These are phyloP conservation scores for Solidago caesia DNA, from an alignment of 129 eudicot genomes.

Conservation along the genomic window DNA sequence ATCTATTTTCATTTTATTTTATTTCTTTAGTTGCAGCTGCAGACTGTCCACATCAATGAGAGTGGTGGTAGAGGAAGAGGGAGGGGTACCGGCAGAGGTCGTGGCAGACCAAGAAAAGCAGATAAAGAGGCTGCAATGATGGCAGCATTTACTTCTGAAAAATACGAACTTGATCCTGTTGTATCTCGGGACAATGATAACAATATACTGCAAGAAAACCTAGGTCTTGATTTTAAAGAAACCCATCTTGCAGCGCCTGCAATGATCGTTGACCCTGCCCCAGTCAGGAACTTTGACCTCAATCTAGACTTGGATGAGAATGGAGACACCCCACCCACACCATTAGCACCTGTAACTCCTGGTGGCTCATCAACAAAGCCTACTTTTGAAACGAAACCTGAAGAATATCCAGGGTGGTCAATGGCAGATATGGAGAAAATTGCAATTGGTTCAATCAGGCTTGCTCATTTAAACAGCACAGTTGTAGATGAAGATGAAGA, in stretches of 20 bases:
- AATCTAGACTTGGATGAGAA: conserved; percentile 50
- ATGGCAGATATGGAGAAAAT: conserved; percentile 52
- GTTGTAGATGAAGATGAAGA: conserved; percentile 60
- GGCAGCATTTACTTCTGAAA: background rate
- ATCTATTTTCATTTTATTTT: background rate
- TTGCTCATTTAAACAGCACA: conserved; percentile 36
- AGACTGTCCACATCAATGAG: conserved; percentile 1
- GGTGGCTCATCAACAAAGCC: conserved; percentile 16
- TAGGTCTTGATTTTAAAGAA: background rate
- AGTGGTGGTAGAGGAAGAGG: conserved; percentile 3
- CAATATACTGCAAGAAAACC: background rate
- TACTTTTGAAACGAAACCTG: conserved; percentile 31
- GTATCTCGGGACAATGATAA: background rate
- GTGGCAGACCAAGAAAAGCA: conserved; percentile 1
- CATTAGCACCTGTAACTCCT: conserved; percentile 21
- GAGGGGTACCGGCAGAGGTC: background rate
- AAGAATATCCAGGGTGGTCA: conserved; percentile 58
- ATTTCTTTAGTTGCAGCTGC: background rate
- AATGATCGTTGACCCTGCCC: conserved; percentile 7
- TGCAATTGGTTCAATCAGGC: conserved; percentile 45
- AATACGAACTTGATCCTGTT: background rate
- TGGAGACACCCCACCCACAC: conserved; percentile 22
- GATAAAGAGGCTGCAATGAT: background rate
- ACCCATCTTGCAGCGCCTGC: background rate
- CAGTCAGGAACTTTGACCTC: conserved; percentile 44